phyloP scores from a whole-genome alignment of 2,329 filamentous ascomycete genomes.

The Xylaria sp. region DNA sequence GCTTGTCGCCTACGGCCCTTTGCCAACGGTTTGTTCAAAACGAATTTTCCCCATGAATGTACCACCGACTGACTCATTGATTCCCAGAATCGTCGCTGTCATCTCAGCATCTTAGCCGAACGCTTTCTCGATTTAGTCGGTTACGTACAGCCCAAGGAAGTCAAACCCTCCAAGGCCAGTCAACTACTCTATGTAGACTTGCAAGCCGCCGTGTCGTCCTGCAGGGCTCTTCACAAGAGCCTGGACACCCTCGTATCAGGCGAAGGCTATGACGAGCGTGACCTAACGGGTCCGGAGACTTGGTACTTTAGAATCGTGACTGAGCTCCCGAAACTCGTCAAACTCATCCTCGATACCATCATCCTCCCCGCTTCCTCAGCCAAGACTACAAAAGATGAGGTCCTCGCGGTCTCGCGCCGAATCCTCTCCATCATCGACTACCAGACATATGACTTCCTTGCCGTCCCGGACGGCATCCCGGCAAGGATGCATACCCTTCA shows the following conservation, averaged over 20 bases:
- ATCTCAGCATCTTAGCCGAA: constrained; percentile 62
- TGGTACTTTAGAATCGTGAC: constrained; percentile 41
- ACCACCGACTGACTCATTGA: constrained; percentile 5
- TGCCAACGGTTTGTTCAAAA: constrained; percentile 58
- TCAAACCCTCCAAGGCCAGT: constrained; percentile 58
- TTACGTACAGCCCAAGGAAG: constrained; percentile 61
- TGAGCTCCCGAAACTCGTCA: constrained; percentile 38
- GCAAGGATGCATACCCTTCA: constrained; percentile 43
- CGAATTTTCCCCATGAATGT: neutral
- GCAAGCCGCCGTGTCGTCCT: constrained; percentile 56
- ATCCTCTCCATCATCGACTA: constrained; percentile 26
- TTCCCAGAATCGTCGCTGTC: constrained; percentile 60
- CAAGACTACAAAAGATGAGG: constrained; percentile 22
- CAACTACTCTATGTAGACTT: constrained; percentile 56
- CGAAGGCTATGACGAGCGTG: neutral
- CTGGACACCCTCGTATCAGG: constrained; percentile 32
- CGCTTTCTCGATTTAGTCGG: constrained; percentile 62
- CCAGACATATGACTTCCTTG: constrained; percentile 41
- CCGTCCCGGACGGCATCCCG: constrained; percentile 31
- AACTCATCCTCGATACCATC: constrained; percentile 31
- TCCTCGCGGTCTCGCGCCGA: constrained; percentile 18
- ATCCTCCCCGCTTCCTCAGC: constrained; percentile 22
- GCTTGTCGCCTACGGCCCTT: constrained; percentile 62
- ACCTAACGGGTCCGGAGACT: constrained; percentile 40
- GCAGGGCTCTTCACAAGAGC: constrained; percentile 30